Percentiles rank a stretch among this genome's conserved stretches.
These are phyloP conservation scores for Fusarium sp. DNA, from an alignment of 2,329 filamentous ascomycete genomes.

Conservation along the genomic window DNA sequence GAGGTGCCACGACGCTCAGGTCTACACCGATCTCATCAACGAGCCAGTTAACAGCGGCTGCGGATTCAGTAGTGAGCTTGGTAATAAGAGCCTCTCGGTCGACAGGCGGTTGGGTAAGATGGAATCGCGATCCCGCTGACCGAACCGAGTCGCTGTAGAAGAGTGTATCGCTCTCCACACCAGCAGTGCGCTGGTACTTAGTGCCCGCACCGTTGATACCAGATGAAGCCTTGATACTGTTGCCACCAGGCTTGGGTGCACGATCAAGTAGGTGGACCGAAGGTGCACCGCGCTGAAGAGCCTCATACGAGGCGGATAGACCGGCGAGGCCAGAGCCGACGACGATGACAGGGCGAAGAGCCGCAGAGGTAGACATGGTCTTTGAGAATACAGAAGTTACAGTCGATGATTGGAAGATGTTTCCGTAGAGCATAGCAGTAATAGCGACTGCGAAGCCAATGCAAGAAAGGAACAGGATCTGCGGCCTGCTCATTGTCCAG, in stretches of 20 bases:
- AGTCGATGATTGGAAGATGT: conserved; percentile 38
- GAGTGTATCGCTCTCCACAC: conserved; percentile 54
- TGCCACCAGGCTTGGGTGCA: conserved; percentile 72
- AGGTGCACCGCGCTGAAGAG: conserved; percentile 64
- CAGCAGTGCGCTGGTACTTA: conserved; percentile 63
- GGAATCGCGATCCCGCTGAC: conserved; percentile 66
- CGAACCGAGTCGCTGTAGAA: conserved; percentile 71
- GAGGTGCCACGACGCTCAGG: conserved; percentile 68
- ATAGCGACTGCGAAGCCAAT: conserved; percentile 49
- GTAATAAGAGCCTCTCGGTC: conserved; percentile 63
- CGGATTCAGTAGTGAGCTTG: conserved; percentile 64
- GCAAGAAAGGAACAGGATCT: conserved; percentile 48
- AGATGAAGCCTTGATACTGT: conserved; percentile 77
- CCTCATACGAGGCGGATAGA: conserved; percentile 70
- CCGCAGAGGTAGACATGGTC: conserved; percentile 43
- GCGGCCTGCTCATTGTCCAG: conserved; percentile 50
- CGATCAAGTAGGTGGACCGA: conserved; percentile 73
- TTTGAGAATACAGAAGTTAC: conserved; percentile 47
- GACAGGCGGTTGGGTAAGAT: conserved; percentile 36
- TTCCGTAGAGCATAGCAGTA: conserved; percentile 52
- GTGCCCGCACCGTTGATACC: conserved; percentile 76
- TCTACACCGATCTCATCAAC: conserved; percentile 70
- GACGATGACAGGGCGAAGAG: conserved; percentile 63
- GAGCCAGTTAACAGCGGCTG: conserved; percentile 69
- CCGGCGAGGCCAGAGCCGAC: conserved; percentile 77